phyloP scores from a whole-genome alignment of 164 flowering plant genomes.

The Aristolochia fimbriata region DNA sequence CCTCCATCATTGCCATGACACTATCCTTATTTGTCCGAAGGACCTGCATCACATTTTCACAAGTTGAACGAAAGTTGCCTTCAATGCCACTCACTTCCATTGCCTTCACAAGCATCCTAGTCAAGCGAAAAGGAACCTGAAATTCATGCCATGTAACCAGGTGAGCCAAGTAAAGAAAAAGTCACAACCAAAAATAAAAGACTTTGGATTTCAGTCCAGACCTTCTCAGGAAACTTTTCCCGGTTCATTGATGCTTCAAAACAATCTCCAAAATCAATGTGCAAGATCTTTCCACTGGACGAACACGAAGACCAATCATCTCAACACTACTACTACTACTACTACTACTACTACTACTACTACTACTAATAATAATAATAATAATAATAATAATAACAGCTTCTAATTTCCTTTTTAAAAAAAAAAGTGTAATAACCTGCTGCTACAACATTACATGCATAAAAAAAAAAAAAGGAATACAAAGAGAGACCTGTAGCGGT shows the following conservation, averaged over 20 bases:
- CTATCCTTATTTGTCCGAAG: slow-evolving; percentile 85
- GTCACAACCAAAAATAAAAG: background rate
- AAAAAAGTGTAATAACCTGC: too few species aligned
- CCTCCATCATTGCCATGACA: slow-evolving; percentile 99
- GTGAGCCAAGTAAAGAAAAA: too few species aligned
- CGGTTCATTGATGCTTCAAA: slow-evolving; percentile 99
- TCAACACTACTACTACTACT: too few species aligned
- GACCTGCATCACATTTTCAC: slow-evolving; percentile 98
- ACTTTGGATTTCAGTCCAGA: slow-evolving; percentile 3
- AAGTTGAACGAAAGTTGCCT: slow-evolving; percentile 94
- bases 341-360: too few species aligned
- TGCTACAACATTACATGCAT: too few species aligned
- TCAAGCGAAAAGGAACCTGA: slow-evolving; percentile 96
- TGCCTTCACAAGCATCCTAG: slow-evolving; percentile 99
- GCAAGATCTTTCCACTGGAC: slow-evolving; percentile 93
- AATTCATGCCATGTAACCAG: too few species aligned
- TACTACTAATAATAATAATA: too few species aligned
- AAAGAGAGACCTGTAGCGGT: slow-evolving; percentile 69
- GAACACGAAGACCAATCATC: background rate
- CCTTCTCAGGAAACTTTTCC: slow-evolving; percentile 99
- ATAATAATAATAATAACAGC: too few species aligned
- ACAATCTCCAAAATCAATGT: slow-evolving; percentile 98
- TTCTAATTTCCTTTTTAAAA: too few species aligned
- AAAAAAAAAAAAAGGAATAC: background rate
- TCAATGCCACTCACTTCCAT: slow-evolving; percentile 99